Evolutionary conservation across 1,284 basidiomycete genomes (phyloP), one percentile per base, ranked within the genome.

Genomic region (Cerrena zonata): DNA sequence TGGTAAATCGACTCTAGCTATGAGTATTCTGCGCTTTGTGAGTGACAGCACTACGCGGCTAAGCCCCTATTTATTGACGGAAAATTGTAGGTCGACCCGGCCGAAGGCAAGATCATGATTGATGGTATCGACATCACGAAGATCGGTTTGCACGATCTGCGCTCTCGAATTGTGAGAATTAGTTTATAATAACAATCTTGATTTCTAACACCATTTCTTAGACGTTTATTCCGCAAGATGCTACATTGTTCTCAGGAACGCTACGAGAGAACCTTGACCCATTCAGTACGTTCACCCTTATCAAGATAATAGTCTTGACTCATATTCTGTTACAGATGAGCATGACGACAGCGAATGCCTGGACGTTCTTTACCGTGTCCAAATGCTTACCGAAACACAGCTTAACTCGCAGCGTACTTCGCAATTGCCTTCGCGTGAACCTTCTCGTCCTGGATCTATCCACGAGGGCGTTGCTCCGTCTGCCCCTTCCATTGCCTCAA

Each of bases 61-160:
- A n/a, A n/a, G n/a, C n/a, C n/a, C n/a, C n/a, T n/a, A n/a, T n/a
- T n/a, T n/a, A n/a, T n/a, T n/a, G n/a, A 23, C 27, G 47, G n/a
- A n/a, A n/a, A n/a, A n/a, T n/a, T 25, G 1, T 45, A 82, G 80
- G 76, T 87, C 5, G 94, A 98, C 61, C 92, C 93, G 0, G 73
- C 79, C 1, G 70, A 72, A 10, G 94, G 94, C 0, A 78, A 74
- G 44, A 94, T 97, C 54, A 48, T 86, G 48, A 83, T 96, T 39
- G 92, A 94, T 58, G 92, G 92, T 1, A 84, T 96, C 57, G 91
- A 96, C 65, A 91, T 96, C 51, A 84, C 87, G 0, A 83, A 72
- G 4, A 94, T 98, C 55, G 93, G 93, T 1, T 72, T 95, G 21
- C 79, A 91, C 62, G 91, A 94, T 65, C 65, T 96, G 49, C 79